Percentiles rank a stretch among this genome's conserved stretches.
phyloP scores from a whole-genome alignment of 306 rosid genomes.

The Castanea mollissima region DNA sequence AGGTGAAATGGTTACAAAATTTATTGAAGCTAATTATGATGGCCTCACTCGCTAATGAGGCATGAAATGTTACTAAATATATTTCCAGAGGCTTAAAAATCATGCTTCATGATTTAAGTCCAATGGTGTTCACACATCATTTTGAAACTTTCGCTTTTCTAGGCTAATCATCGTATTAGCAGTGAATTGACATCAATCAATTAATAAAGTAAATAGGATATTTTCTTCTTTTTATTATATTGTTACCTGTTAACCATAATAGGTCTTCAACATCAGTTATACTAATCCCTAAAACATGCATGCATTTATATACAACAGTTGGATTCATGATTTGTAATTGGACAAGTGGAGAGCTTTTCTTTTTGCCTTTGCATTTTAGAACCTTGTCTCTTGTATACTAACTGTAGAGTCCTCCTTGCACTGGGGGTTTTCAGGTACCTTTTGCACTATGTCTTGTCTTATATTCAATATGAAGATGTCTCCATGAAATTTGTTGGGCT shows the following conservation, averaged over 20 bases:
- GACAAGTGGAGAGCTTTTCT: conserved; percentile 26
- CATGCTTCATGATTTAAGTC: conserved; percentile 15
- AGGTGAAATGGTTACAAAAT: background rate
- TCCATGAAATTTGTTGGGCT: conserved; percentile 48
- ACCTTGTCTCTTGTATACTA: conserved; percentile 17
- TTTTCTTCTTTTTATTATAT: background rate
- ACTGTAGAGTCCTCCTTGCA: conserved; percentile 27
- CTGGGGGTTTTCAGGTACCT: conserved; percentile 65
- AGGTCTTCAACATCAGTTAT: background rate
- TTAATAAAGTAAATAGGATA: conserved; percentile 1
- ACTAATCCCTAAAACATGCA: conserved; percentile 2
- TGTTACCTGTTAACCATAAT: background rate
- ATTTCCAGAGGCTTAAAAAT: conserved; percentile 3
- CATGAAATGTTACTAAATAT: background rate
- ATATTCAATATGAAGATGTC: conserved; percentile 56
- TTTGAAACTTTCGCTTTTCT: background rate
- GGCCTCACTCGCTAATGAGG: background rate
- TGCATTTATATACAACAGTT: background rate
- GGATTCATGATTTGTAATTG: conserved; percentile 8
- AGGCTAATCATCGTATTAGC: background rate
- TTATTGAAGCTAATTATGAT: conserved; percentile 2
- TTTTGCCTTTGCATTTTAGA: conserved; percentile 1
- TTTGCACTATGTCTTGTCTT: conserved; percentile 65
- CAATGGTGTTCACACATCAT: background rate
- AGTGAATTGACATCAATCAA: background rate